phyloP scores from a whole-genome alignment of 768 basidiomycete genomes.

The Baorangia bicolor region DNA sequence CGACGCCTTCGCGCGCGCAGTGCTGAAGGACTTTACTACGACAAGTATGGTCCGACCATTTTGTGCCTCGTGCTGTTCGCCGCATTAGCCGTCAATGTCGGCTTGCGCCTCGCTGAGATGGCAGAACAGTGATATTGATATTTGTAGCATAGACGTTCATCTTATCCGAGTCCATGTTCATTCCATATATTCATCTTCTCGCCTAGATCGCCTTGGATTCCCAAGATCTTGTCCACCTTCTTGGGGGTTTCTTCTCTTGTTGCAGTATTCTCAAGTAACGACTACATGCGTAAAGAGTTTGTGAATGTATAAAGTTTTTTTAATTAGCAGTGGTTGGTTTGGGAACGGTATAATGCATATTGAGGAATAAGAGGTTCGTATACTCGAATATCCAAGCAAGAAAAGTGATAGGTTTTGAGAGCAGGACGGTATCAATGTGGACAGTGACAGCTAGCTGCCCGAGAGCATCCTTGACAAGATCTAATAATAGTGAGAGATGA shows the following conservation, averaged over 20 bases:
- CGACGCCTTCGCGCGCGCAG: conserved; percentile 62
- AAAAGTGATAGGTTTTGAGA: background rate
- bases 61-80: conserved; percentile 67
- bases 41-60: conserved; percentile 81
- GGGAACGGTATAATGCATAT: conserved; percentile 25
- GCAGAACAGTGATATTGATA: background rate
- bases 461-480: conserved; percentile 21
- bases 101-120: conserved; percentile 62
- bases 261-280: background rate
- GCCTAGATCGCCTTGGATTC: background rate
- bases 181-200: background rate
- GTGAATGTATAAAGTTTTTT: conserved; percentile 17
- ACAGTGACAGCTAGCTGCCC: conserved; percentile 19
- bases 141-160: background rate
- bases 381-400: conserved; percentile 21
- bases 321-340: conserved; percentile 26
- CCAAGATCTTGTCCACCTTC: background rate
- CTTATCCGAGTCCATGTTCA: background rate
- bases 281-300: background rate
- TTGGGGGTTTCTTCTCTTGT: background rate
- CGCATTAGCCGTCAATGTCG: conserved; percentile 76
- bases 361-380: conserved; percentile 26
- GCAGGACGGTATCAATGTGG: conserved; percentile 11
- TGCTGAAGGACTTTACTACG: conserved; percentile 84
- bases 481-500: conserved; percentile 20